A percentile compares a stretch with the other conserved stretches of the same genome.
These are phyloP conservation scores for Botryosphaeria dothidea DNA, from an alignment of 2,329 filamentous ascomycete species.

Conservation along the genomic window DNA sequence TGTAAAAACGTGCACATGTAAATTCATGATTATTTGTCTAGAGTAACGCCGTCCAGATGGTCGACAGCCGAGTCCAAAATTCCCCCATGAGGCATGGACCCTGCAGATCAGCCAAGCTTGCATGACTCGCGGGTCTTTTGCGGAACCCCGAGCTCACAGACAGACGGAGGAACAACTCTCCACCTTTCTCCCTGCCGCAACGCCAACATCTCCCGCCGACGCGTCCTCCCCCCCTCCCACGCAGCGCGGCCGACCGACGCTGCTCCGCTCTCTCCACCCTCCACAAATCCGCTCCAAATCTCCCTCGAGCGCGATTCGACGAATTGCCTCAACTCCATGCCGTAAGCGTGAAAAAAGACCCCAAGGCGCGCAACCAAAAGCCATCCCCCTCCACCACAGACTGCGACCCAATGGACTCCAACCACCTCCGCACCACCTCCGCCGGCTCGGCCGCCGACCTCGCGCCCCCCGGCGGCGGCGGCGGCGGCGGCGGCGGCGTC, in stretches of 20 bases:
- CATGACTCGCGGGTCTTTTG: neutral
- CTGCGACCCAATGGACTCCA: conserved; percentile 22
- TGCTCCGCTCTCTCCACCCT: neutral
- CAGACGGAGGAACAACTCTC: neutral
- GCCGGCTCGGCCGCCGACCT: conserved; percentile 40
- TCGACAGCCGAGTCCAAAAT: neutral
- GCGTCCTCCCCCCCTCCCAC: conserved; percentile 27
- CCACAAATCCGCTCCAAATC: too few species aligned
- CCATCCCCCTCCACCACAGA: neutral
- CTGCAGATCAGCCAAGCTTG: neutral
- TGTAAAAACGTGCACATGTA: neutral
- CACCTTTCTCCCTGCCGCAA: conserved; percentile 22
- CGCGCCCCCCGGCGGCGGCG: too few species aligned
- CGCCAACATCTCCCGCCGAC: conserved; percentile 8
- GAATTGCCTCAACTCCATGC: neutral
- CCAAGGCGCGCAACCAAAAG: neutral
- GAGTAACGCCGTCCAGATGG: neutral
- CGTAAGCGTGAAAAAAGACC: neutral
- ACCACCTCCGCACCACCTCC: conserved; percentile 39
- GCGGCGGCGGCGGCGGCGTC: too few species aligned
- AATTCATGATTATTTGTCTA: neutral
- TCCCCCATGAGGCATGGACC: neutral
- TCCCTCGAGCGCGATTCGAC: neutral
- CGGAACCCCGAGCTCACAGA: neutral
- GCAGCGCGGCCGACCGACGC: conserved; percentile 20